Evolutionary conservation across 169 alveolate species (phyloP).

Genomic region (Plasmodium vinckei): DNA sequence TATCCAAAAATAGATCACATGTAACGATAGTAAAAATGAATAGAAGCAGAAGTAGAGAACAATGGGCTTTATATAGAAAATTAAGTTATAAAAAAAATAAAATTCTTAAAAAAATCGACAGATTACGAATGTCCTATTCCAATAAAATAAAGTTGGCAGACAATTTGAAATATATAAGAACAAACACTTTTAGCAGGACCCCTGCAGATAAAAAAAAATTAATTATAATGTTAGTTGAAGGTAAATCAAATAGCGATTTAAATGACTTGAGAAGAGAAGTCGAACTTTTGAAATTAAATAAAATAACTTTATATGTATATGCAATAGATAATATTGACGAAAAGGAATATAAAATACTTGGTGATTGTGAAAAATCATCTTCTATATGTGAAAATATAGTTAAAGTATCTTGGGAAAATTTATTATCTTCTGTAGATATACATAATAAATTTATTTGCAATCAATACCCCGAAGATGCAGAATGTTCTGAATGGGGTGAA

Average conservation of each 20-base stretch:
- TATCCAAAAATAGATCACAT: constrained; percentile 54
- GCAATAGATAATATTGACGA: constrained; percentile 66
- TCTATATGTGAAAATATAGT: constrained; percentile 45
- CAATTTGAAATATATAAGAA: constrained; percentile 37
- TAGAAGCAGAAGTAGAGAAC: constrained; percentile 6
- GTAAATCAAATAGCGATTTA: constrained; percentile 44
- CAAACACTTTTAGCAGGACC: constrained; percentile 10
- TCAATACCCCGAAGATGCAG: constrained; percentile 70
- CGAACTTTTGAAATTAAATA: constrained; percentile 44
- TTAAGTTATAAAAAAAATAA: constrained; percentile 40
- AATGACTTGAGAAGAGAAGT: constrained; percentile 61
- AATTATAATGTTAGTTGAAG: constrained; percentile 68
- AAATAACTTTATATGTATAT: constrained; percentile 51
- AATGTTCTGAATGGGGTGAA: constrained; percentile 71
- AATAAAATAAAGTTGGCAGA: constrained; percentile 28
- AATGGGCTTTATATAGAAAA: constrained; percentile 35
- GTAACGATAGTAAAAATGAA: constrained; percentile 53
- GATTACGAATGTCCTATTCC: constrained; percentile 13
- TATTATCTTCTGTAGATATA: constrained; percentile 38
- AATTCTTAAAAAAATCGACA: constrained; percentile 35
- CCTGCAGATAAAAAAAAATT: constrained; percentile 9
- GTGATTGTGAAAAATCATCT: constrained; percentile 54
- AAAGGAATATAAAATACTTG: constrained; percentile 52
- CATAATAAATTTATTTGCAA: constrained; percentile 44
- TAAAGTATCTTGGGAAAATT: constrained; percentile 62